phyloP scores from a whole-genome alignment of 495 filamentous ascomycete genomes.

The Pseudomonodictys pantanalensis region DNA sequence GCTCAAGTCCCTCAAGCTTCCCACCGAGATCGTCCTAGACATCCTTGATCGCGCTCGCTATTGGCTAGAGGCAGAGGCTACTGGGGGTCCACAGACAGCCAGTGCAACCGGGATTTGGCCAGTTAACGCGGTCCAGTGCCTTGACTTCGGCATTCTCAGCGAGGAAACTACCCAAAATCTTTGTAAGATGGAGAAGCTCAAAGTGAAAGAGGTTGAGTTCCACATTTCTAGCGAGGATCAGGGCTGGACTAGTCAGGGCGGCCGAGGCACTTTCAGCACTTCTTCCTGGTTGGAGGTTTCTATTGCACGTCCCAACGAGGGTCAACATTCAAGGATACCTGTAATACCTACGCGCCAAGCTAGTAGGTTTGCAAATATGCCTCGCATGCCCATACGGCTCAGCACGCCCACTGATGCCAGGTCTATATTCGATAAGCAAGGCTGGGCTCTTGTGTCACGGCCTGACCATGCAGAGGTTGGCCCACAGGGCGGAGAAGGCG shows the following conservation, averaged over 20 bases:
- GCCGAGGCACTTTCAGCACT: constrained; percentile 4
- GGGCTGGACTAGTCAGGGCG: constrained; percentile 16
- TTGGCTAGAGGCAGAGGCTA: neutral
- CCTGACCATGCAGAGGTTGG: neutral
- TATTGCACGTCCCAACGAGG: neutral
- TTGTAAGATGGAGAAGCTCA: neutral
- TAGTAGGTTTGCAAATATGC: neutral
- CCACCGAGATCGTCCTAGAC: constrained; percentile 13
- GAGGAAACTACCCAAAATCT: neutral
- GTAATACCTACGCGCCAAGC: no score
- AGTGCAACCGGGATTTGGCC: no score
- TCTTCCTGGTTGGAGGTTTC: constrained; percentile 12
- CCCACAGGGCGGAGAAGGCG: neutral
- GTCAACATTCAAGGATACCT: neutral
- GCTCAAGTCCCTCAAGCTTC: neutral
- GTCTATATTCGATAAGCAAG: neutral
- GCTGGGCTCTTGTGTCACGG: neutral
- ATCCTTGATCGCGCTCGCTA: constrained; percentile 10
- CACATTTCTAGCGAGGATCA: constrained; percentile 6
- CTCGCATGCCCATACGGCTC: neutral
- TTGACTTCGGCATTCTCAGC: neutral
- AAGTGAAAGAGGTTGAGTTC: constrained; percentile 7
- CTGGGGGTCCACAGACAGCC: neutral
- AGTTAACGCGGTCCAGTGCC: neutral
- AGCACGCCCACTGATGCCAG: neutral